Evolutionary conservation across 1,284 basidiomycete species (phyloP), one percentile per base, ranked within the genome.

Genomic region (Ustilago xerochloae): DNA sequence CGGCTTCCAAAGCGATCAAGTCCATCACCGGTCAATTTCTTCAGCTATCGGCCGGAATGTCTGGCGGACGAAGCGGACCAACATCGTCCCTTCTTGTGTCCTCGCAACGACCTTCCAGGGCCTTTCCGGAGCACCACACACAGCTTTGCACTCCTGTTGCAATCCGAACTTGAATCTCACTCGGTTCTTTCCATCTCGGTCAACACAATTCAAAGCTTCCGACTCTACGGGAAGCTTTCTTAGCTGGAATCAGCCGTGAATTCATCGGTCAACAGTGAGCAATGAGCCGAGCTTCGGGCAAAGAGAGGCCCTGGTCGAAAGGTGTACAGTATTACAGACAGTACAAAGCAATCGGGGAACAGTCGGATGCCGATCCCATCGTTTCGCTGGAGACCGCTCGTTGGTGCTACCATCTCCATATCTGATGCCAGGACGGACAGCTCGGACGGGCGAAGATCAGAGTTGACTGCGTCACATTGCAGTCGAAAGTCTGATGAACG

Each of bases 61-160:
- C 3, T 16, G 9, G 30, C 63, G 57, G 63, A 66, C 47, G 49
- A 66, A 56, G 63, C 63, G 63, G 63, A 20, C 33, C 35, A 57
- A 57, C 30, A 16, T 15, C 43, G 15, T 33, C 15, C 24, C 24
- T 13, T 20, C n/a, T 10, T 6, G 12, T 13, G 3, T 26, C 6
- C 30, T n/a, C 16, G 16, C 28, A 10, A 29, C 9, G 15, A 33
- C 22, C 41, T 16, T 13, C 22, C 33, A 57, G 62, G 54, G 20
- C 15, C 39, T 20, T 45, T 45, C 39, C 63, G 56, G 56, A 58
- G 39, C 38, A 54, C 46, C 6, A 35, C 35, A 20, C 16, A 28
- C 10, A 41, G 8, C 16, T 26, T 39, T 38, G 15, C n/a, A 20
- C 24, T 35, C 28, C 22, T 30, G 49, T 26, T 38, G n/a, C n/a